Percentiles rank a stretch among this genome's conserved stretches.
Evolutionary conservation across 257 asterid species (phyloP).

Genomic region (Ehretia macrophylla): DNA sequence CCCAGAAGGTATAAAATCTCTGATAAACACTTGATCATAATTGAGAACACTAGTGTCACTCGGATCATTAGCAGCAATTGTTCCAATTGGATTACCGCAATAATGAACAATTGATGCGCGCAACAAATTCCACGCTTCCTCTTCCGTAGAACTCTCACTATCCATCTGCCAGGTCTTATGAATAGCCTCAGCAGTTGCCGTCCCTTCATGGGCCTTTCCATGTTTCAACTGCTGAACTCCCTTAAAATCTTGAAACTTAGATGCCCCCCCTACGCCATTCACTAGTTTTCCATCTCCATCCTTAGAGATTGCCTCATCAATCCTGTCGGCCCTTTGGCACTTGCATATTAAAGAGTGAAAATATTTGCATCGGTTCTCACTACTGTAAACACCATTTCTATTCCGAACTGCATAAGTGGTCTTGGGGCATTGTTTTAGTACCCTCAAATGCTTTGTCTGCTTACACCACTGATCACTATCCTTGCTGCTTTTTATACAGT

Average conservation of each 20-base stretch:
- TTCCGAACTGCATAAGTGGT: constrained; percentile 16
- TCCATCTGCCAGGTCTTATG: constrained; percentile 25
- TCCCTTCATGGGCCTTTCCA: constrained; percentile 35
- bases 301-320: constrained; percentile 31
- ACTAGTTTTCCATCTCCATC: constrained; percentile 31
- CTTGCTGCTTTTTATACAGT: constrained; percentile 16
- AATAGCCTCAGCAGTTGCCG: constrained; percentile 26
- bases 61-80: constrained; percentile 93
- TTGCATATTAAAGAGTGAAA: constrained; percentile 39
- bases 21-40: constrained; percentile 89
- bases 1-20: constrained; percentile 89
- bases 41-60: constrained; percentile 60
- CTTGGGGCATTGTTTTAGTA: constrained; percentile 12
- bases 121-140: constrained; percentile 79
- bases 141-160: constrained; percentile 55
- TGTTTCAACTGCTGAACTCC: constrained; percentile 19
- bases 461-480: constrained; percentile 10
- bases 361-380: constrained; percentile 9
- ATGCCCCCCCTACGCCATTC: constrained; percentile 28
- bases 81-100: constrained; percentile 73
- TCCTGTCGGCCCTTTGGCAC: constrained; percentile 46
- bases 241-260: constrained; percentile 23
- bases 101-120: constrained; percentile 73
- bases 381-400: constrained; percentile 8
- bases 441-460: constrained; percentile 18